Evolutionary conservation across 768 basidiomycete genomes (phyloP).

Genomic region (Kwoniella pini): DNA sequence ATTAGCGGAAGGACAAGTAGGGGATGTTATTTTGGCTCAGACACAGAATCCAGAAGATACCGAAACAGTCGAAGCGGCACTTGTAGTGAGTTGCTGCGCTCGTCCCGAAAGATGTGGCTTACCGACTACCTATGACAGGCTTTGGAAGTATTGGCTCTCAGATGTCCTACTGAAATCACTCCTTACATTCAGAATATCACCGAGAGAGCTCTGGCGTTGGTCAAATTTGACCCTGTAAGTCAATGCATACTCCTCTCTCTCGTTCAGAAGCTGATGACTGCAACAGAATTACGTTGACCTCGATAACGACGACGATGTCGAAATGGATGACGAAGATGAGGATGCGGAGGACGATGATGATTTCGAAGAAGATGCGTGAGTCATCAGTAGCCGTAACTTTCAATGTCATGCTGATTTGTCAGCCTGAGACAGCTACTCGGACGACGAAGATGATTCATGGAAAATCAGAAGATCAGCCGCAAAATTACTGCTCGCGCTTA

Average conservation of each 20-base stretch:
- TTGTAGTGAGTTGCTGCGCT: conserved; percentile 31
- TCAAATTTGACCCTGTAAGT: conserved; percentile 90
- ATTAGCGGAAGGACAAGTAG: conserved; percentile 26
- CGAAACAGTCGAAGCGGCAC: conserved; percentile 43
- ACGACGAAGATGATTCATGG: conserved; percentile 98
- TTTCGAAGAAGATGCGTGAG: conserved; percentile 74
- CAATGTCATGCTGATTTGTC: not conserved
- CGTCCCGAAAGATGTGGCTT: not conserved
- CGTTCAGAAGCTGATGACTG: conserved; percentile 1
- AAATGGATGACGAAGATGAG: conserved; percentile 62
- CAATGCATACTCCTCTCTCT: not conserved
- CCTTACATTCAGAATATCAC: conserved; percentile 70
- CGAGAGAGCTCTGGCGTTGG: conserved; percentile 69
- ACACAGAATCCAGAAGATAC: conserved; percentile 38
- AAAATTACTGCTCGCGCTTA: conserved; percentile 79
- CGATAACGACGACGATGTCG: conserved; percentile 60
- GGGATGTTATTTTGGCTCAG: conserved; percentile 30
- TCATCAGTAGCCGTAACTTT: conserved; percentile 12
- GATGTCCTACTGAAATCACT: conserved; percentile 79
- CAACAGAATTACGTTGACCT: conserved; percentile 70
- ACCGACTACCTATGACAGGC: conserved; percentile 59
- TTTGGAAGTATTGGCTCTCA: conserved; percentile 77
- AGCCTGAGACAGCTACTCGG: conserved; percentile 69
- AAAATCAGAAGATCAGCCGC: conserved; percentile 93
- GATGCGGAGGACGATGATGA: conserved; percentile 77